Evolutionary conservation across 2,329 filamentous ascomycete species (phyloP), one percentile per base, ranked within the genome.

Genomic region (Phaeophleospora eucalypticola): DNA sequence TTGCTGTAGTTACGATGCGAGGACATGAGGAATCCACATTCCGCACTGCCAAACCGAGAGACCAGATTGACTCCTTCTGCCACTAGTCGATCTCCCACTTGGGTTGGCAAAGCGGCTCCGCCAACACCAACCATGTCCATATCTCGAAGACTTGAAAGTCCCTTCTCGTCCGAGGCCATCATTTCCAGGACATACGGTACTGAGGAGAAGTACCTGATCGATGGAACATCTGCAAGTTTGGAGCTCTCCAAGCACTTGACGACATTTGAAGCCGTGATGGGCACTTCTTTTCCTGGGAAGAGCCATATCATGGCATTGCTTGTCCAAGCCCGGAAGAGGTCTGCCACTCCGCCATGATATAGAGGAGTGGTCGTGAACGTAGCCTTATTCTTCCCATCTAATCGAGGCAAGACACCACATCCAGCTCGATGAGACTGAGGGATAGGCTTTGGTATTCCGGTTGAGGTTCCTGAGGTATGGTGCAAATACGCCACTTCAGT

Each of bases 321-420:
- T 1, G 78, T 77, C 81, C 82, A 84, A 0, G 80, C 73, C 41
- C 82, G 68, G 37, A 84, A 76, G 16, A 78, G 71, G 58, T 85
- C 82, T 1, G 81, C 79, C 7, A 83, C 71, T 0, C 82, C 82
- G 1, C 82, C 82, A 54, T 84, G 81, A 52, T 83, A 85, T 0
- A 85, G 68, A 0, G 82, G 82, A 2, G 82, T 85, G 0, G 81
- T 83, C 0, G 81, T 81, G 54, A 84, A 84, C 0, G 79, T 82
- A 0, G 79, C 75, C 2, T 66, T 58, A 2, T 65, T 42, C 0
- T 57, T 35, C 0, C 64, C 60, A 0, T 58, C 52, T 7, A 83
- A 71, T 2, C 63, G 63, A 6, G 80, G 79, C 0, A 83, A 67
- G 0, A 78, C 77, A 2, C 75, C 76, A 3, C 81, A 72, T 2